phyloP scores from a whole-genome alignment of 2,329 filamentous ascomycete species.

The Monilinia polystroma region DNA sequence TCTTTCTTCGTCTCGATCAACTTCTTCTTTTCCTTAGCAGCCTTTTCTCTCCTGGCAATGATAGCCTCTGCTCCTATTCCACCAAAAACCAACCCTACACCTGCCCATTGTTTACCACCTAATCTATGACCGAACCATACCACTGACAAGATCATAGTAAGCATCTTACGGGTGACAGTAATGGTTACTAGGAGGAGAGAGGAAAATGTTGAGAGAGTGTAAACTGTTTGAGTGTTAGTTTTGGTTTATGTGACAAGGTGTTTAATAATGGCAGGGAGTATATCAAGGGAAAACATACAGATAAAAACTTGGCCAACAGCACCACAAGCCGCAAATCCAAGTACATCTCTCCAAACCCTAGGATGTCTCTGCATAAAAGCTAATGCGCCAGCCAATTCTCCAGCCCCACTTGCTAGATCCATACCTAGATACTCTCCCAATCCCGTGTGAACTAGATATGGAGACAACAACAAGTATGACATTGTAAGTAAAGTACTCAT shows the following conservation, averaged over 20 bases:
- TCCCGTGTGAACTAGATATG: constrained; percentile 71
- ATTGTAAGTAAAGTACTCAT: constrained; percentile 78
- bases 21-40: constrained; percentile 60
- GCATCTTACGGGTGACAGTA: constrained; percentile 97
- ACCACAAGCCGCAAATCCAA: constrained; percentile 86
- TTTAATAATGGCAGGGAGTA: constrained; percentile 7
- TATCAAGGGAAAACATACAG: constrained; percentile 51
- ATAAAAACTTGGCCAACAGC: constrained; percentile 96
- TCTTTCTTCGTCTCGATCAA: constrained; percentile 33
- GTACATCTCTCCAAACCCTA: constrained; percentile 77
- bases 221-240: constrained; percentile 50
- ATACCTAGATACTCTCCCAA: constrained; percentile 66
- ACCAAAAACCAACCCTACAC: constrained; percentile 89
- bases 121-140: constrained; percentile 90
- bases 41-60: constrained; percentile 80
- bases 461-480: constrained; percentile 72
- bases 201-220: constrained; percentile 89
- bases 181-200: constrained; percentile 92
- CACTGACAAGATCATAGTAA: constrained; percentile 97
- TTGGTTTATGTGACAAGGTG: neutral
- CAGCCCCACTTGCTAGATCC: constrained; percentile 57
- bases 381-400: constrained; percentile 77
- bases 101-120: constrained; percentile 87
- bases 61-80: constrained; percentile 88
- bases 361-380: constrained; percentile 80